These are phyloP conservation scores for Nelumbo lutea DNA, from an alignment of 164 flowering plant species.

Conservation along the genomic window DNA sequence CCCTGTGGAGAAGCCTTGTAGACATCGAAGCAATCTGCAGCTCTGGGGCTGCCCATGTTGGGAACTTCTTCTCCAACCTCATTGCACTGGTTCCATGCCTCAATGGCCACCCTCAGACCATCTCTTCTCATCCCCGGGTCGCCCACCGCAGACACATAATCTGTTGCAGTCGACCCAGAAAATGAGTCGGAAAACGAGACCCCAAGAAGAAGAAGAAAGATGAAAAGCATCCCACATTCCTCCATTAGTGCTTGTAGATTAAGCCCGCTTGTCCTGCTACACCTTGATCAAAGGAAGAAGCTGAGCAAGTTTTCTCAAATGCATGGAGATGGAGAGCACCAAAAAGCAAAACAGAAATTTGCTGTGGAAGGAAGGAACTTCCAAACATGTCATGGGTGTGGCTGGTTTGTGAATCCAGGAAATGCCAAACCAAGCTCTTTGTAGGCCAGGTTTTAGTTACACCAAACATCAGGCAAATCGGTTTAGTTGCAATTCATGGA, in stretches of 20 bases:
- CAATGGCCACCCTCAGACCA: slow-evolving; percentile 47
- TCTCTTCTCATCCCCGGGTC: slow-evolving; percentile 61
- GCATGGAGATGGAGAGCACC: no score
- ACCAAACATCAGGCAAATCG: no score
- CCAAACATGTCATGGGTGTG: no score
- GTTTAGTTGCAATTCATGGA: no score
- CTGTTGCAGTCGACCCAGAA: slow-evolving; percentile 4
- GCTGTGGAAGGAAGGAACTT: no score
- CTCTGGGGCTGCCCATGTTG: slow-evolving; percentile 59
- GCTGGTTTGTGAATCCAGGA: no score
- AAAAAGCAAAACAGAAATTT: no score
- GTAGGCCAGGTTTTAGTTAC: no score
- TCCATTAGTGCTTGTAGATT: slow-evolving; percentile 10
- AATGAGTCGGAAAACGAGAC: slow-evolving; percentile 3
- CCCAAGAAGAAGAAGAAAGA: slow-evolving; percentile 9
- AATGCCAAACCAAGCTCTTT: no score
- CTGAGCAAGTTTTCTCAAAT: no score
- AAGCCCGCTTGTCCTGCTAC: background rate
- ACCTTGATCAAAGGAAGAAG: background rate
- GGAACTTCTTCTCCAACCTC: slow-evolving; percentile 62
- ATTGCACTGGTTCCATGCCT: slow-evolving; percentile 69
- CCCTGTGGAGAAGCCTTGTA: slow-evolving; percentile 20
- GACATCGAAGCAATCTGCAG: slow-evolving; percentile 63
- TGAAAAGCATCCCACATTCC: background rate
- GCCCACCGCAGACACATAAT: slow-evolving; percentile 44